phyloP scores from a whole-genome alignment of 257 asterid species.

The Datura wrightii region DNA sequence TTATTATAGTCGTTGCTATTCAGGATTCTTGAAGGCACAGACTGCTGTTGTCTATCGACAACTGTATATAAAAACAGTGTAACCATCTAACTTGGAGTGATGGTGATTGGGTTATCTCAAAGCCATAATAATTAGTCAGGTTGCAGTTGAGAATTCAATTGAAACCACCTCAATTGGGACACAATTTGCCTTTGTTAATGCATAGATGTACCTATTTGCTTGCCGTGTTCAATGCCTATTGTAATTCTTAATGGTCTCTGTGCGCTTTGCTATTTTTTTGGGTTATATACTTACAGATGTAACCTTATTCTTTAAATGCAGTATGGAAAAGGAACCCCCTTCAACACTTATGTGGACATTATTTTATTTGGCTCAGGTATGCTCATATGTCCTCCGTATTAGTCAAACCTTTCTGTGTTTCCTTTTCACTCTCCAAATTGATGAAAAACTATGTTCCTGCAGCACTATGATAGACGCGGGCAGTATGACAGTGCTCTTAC shows the following conservation, averaged over 20 bases:
- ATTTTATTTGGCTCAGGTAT: conserved; percentile 95
- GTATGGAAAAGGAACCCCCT: conserved; percentile 90
- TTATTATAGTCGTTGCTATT: neutral
- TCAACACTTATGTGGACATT: conserved; percentile 93
- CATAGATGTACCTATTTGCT: neutral
- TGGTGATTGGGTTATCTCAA: neutral
- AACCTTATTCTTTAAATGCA: conserved; percentile 42
- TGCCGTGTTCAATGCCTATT: conserved; percentile 21
- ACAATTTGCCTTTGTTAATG: conserved; percentile 22
- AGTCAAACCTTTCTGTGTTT: conserved; percentile 24
- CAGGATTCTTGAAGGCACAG: conserved; percentile 16
- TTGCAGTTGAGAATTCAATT: conserved; percentile 11
- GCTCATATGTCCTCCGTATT: conserved; percentile 26
- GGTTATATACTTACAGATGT: conserved; percentile 7
- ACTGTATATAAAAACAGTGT: neutral
- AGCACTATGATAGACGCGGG: conserved; percentile 92
- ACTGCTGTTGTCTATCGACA: neutral
- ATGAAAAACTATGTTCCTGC: conserved; percentile 52
- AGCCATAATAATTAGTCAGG: neutral
- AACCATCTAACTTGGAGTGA: conserved; percentile 26
- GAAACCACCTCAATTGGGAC: neutral
- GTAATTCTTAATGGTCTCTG: neutral
- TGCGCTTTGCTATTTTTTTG: neutral
- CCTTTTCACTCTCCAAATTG: conserved; percentile 22
- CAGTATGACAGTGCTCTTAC: conserved; percentile 69